Evolutionary conservation across 2,329 filamentous ascomycete species (phyloP).

Genomic region (Colletotrichum siamense): DNA sequence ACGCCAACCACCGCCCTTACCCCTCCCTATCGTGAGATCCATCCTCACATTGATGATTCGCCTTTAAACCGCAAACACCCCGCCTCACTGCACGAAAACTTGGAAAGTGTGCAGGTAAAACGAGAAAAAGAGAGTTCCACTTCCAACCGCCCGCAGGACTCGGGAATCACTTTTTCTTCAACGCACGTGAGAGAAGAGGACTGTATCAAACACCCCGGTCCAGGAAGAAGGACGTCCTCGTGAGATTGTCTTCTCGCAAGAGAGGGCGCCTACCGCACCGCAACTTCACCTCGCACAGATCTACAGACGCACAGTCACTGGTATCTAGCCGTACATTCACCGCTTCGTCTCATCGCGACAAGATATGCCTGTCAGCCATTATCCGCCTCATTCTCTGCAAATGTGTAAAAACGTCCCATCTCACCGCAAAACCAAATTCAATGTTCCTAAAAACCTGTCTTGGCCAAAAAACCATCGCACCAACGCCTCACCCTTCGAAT

Average conservation of each 20-base stretch:
- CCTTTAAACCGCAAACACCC: not conserved
- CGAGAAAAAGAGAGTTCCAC: not conserved
- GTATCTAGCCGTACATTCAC: too few relatives aligned
- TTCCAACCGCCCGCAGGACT: not conserved
- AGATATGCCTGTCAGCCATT: not conserved
- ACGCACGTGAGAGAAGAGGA: not conserved
- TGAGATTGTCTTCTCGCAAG: too few relatives aligned
- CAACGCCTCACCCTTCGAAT: not conserved
- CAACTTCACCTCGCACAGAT: not conserved
- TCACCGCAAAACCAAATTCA: not conserved
- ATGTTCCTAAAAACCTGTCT: too few relatives aligned
- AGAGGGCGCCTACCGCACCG: not conserved
- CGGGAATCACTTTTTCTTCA: not conserved
- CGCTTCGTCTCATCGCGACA: not conserved
- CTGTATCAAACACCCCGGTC: not conserved
- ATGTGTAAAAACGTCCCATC: not conserved
- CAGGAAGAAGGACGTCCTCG: too few relatives aligned
- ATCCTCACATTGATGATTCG: not conserved
- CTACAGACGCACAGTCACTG: not conserved
- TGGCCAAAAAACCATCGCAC: not conserved
- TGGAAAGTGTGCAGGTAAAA: not conserved
- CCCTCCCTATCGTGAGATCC: not conserved
- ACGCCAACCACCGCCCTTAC: not conserved
- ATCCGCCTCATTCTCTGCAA: not conserved
- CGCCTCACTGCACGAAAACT: not conserved